Evolutionary conservation across 225 moss, liverwort and hornwort genomes (phyloP).

Genomic region (Neckera pumila): DNA sequence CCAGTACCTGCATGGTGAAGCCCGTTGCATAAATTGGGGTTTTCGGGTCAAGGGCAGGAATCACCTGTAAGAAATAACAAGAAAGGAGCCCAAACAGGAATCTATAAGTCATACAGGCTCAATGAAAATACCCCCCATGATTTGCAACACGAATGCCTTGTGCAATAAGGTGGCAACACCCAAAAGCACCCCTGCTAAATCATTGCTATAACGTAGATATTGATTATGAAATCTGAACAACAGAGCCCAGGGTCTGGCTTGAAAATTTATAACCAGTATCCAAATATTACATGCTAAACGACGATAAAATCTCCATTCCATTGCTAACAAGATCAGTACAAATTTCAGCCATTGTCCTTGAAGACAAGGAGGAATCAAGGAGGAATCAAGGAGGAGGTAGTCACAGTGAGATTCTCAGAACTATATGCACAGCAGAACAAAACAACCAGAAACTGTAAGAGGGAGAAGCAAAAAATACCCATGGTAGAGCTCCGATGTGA

Average conservation of each 20-base stretch:
- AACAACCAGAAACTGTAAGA: neutral
- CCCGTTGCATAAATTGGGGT: slow-evolving; percentile 98
- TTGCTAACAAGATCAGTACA: neutral
- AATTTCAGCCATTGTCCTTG: neutral
- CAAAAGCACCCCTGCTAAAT: neutral
- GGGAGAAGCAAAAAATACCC: slow-evolving; percentile 29
- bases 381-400: neutral
- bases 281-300: neutral
- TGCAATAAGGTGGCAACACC: neutral
- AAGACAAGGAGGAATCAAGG: neutral
- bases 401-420: neutral
- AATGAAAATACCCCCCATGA: neutral
- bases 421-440: neutral
- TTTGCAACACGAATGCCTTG: neutral
- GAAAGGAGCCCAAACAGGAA: neutral
- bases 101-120: neutral
- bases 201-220: neutral
- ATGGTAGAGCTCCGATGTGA: slow-evolving; percentile 98
- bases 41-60: slow-evolving; percentile 89
- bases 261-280: neutral
- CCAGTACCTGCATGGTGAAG: slow-evolving; percentile 89
- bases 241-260: neutral
- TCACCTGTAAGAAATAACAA: slow-evolving; percentile 34
- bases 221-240: neutral
- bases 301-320: neutral